Conservation (phyloP, 768 basidiomycete species). For the Collybia nuda region DNA sequence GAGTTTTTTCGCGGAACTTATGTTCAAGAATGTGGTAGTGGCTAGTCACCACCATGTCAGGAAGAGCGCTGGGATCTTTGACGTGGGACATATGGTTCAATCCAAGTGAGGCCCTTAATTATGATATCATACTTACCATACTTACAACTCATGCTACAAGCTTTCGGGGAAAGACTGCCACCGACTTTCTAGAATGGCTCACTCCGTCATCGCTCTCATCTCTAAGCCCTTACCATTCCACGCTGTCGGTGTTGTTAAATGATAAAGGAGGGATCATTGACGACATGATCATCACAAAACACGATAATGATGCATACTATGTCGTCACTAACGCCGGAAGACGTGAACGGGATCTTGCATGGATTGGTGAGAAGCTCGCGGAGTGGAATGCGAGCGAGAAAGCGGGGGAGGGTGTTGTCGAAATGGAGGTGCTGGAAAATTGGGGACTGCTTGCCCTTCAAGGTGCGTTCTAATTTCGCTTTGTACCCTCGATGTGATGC, state of each 20-base stretch:
- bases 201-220: slow-evolving; percentile 79
- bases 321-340: slow-evolving; percentile 96
- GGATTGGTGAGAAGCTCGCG: slow-evolving; percentile 65
- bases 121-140: neutral
- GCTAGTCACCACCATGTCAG: slow-evolving; percentile 91
- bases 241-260: slow-evolving; percentile 88
- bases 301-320: slow-evolving; percentile 78
- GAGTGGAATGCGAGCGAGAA: slow-evolving; percentile 74
- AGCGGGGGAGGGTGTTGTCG: slow-evolving; percentile 61
- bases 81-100: slow-evolving; percentile 99
- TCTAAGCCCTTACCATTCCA: slow-evolving; percentile 73
- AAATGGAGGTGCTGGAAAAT: slow-evolving; percentile 75
- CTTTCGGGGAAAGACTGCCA: slow-evolving; percentile 78
- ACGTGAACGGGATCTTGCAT: slow-evolving; percentile 75
- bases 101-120: slow-evolving; percentile 54
- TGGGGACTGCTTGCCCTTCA: slow-evolving; percentile 93
- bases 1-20: neutral
- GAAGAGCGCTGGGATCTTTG: slow-evolving; percentile 82
- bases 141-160: slow-evolving; percentile 31
- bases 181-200: slow-evolving; percentile 84
- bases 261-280: slow-evolving; percentile 93
- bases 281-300: slow-evolving; percentile 90
- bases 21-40: slow-evolving; percentile 42
- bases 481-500: neutral
- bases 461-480: slow-evolving; percentile 58